Evolutionary conservation across 2,329 filamentous ascomycete species (phyloP), one percentile per base, ranked within the genome.

Genomic region (Epichloe sp.): DNA sequence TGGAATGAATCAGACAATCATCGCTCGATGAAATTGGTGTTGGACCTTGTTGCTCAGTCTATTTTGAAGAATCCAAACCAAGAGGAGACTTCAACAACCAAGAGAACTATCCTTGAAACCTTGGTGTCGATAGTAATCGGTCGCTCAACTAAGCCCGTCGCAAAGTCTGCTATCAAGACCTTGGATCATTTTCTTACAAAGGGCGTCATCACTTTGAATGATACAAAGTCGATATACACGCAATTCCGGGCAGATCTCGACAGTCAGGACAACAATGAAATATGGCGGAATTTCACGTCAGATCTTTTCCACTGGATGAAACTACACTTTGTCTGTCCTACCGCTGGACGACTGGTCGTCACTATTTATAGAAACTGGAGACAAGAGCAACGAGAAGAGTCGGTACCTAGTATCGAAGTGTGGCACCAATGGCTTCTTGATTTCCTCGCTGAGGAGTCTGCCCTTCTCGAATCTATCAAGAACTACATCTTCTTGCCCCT

Each of bases 131-230:
- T 83, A 14, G 74, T 86, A 42, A 72, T 75, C 21, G 75, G 78
- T 52, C 73, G 78, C 53, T 79, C 79, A 36, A 73, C 80, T 15
- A 81, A 78, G 55, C 76, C 81, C 10, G 72, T 83, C 48, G 80
- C 82, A 41, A 88, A 88, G 62, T 84, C 84, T 37, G 79, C 82
- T 6, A 76, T 88, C 54, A 82, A 83, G 59, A 77, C 77, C 15
- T 68, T 88, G 38, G 80, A 85, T 46, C 76, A 82, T 58, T 77
- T 88, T 52, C 61, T 88, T 3, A 68, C 72, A 46, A 88, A 85
- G 62, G 68, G 71, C 2, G 70, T 82, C 12, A 65, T 85, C 26
- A 69, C 68, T 58, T 58, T 76, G 51, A 61, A 69, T 51, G 68
- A 78, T 52, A 63, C 80, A 35, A 63, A 67, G 11, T 57, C 59